phyloP scores from a whole-genome alignment of 176 grass and related monocot species.

The Stipa capillata region DNA sequence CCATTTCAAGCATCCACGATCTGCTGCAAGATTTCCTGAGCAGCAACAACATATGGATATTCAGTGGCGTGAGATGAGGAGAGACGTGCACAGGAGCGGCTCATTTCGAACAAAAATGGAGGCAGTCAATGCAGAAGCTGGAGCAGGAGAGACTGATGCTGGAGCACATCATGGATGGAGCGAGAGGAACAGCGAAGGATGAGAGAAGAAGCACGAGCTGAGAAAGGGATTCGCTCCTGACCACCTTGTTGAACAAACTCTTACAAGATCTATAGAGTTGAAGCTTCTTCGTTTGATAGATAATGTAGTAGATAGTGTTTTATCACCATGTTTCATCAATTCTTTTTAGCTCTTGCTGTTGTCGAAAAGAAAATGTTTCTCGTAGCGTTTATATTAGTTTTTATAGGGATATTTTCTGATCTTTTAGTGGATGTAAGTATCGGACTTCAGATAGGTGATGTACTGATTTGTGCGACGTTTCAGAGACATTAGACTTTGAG shows the following conservation, averaged over 20 bases:
- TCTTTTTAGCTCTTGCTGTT: conserved; percentile 35
- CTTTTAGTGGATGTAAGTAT: conserved; percentile 15
- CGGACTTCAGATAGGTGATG: not conserved
- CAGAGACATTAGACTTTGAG: not conserved
- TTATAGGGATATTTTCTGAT: not conserved
- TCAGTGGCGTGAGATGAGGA: conserved; percentile 76
- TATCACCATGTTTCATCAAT: conserved; percentile 19
- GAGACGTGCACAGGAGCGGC: conserved; percentile 39
- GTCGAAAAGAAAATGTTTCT: conserved; percentile 4
- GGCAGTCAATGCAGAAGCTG: conserved; percentile 74
- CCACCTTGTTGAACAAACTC: conserved; percentile 45
- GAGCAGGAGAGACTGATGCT: conserved; percentile 78
- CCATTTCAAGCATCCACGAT: conserved; percentile 50
- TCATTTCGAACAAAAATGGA: conserved; percentile 70
- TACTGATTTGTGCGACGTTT: conserved; percentile 6
- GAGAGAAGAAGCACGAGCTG: conserved; percentile 45
- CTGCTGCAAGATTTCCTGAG: conserved; percentile 61
- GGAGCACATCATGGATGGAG: conserved; percentile 70
- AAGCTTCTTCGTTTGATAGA: conserved; percentile 1
- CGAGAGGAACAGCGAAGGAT: conserved; percentile 54
- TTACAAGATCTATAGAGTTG: conserved; percentile 34
- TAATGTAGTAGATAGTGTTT: conserved; percentile 14
- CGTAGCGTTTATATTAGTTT: conserved; percentile 7
- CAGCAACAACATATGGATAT: conserved; percentile 68
- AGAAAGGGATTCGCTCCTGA: conserved; percentile 47